phyloP scores from a whole-genome alignment of 73 alveolate species.

The Paramecium pentaurelia region DNA sequence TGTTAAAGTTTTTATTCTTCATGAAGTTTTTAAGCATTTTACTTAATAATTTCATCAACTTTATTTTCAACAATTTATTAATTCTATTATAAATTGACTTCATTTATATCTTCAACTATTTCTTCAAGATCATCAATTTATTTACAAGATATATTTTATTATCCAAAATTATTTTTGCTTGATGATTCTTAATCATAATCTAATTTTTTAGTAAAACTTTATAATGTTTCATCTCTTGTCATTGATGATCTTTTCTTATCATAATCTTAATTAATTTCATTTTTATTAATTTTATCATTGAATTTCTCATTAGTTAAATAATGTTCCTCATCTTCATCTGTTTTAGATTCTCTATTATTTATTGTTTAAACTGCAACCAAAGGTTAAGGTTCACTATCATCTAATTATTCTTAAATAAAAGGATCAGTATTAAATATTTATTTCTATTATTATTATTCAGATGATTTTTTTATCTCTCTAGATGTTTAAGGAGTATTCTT shows the following conservation, averaged over 20 bases:
- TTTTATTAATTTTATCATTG: not conserved
- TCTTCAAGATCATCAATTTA: not conserved
- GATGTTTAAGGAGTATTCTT: not conserved
- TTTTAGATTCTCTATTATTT: not conserved
- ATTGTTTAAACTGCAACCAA: not conserved
- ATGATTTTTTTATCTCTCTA: not conserved
- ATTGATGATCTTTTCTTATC: not conserved
- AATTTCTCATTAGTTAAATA: not conserved
- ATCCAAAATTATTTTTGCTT: not conserved
- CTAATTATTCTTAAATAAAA: not conserved
- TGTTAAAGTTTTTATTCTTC: not conserved
- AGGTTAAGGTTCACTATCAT: constrained; percentile 41
- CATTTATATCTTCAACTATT: not conserved
- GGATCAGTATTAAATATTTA: not conserved
- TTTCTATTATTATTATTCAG: not conserved
- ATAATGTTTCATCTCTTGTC: not conserved
- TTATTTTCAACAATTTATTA: not conserved
- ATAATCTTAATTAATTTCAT: not conserved
- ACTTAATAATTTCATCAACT: not conserved
- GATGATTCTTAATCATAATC: not conserved
- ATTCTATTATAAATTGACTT: not conserved
- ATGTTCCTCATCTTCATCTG: not conserved
- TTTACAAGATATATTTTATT: not conserved
- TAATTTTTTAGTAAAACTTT: not conserved
- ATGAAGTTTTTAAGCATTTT: not conserved